A percentile compares a stretch with the other conserved stretches of the same genome.
phyloP scores from a whole-genome alignment of 2,329 filamentous ascomycete species.

The Polychaeton citri region DNA sequence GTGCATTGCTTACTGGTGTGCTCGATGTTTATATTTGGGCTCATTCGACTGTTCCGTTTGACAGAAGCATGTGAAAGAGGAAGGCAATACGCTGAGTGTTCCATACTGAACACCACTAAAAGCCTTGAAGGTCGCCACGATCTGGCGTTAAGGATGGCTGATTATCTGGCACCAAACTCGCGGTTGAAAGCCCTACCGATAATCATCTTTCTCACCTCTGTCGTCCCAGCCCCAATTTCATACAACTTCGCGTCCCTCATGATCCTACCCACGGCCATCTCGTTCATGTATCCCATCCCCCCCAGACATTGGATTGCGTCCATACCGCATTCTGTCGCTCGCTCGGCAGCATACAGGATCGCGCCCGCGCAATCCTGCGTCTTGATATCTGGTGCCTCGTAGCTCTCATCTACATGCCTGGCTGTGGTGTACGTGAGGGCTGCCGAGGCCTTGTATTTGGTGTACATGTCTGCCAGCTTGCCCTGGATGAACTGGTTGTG shows the following conservation, averaged over 20 bases:
- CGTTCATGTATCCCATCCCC: constrained; percentile 91
- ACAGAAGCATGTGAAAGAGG: too few species aligned
- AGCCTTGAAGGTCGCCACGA: too few species aligned
- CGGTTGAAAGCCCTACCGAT: constrained; percentile 88
- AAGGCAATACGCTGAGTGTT: too few species aligned
- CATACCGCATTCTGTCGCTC: constrained; percentile 72
- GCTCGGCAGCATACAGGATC: constrained; percentile 83
- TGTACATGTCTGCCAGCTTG: constrained; percentile 94
- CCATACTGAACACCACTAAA: too few species aligned
- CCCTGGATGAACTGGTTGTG: constrained; percentile 90
- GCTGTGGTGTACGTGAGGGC: constrained; percentile 83
- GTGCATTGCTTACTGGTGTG: too few species aligned
- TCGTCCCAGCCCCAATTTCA: constrained; percentile 93
- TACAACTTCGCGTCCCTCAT: constrained; percentile 72
- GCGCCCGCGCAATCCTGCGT: constrained; percentile 92
- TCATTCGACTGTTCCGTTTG: too few species aligned
- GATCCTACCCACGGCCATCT: constrained; percentile 79
- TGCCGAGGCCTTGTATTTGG: constrained; percentile 70
- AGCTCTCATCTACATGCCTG: constrained; percentile 56
- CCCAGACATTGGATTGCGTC: constrained; percentile 88
- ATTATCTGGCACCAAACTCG: constrained; percentile 43
- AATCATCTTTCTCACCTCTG: constrained; percentile 85
- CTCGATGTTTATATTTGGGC: too few species aligned
- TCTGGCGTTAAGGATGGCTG: too few species aligned
- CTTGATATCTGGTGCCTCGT: constrained; percentile 38